Evolutionary conservation across 176 grass and related monocot species (phyloP).

Genomic region (Triticum dicoccoides): DNA sequence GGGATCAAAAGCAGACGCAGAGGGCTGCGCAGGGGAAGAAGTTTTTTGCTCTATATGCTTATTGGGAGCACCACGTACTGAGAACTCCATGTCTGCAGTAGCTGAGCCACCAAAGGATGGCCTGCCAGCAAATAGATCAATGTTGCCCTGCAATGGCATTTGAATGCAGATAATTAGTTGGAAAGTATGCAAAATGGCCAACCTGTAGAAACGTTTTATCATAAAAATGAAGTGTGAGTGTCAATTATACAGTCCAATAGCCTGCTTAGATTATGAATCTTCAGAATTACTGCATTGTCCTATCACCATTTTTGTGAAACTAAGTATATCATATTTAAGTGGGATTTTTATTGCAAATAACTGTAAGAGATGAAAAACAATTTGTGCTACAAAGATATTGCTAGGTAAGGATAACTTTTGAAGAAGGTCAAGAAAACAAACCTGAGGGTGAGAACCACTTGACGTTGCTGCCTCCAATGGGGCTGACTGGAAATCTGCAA

Average conservation of each 20-base stretch:
- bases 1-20: conserved; percentile 22
- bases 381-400: neutral
- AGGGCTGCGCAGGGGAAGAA: conserved; percentile 17
- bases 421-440: conserved; percentile 30
- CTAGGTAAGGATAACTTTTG: conserved; percentile 11
- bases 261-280: neutral
- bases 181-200: neutral
- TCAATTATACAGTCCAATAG: neutral
- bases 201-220: neutral
- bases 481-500: conserved; percentile 42
- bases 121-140: conserved; percentile 56
- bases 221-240: neutral
- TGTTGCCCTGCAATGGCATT: conserved; percentile 43
- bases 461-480: conserved; percentile 29
- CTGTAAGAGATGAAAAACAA: neutral
- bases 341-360: neutral
- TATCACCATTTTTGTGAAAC: neutral
- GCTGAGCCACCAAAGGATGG: conserved; percentile 26
- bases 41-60: conserved; percentile 25
- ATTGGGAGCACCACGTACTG: neutral
- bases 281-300: neutral
- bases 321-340: conserved; percentile 5
- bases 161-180: neutral
- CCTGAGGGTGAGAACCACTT: conserved; percentile 11
- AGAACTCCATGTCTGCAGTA: conserved; percentile 42